These are phyloP conservation scores for Aspergillus conjunctus DNA, from an alignment of 495 filamentous ascomycete genomes.

Conservation along the genomic window DNA sequence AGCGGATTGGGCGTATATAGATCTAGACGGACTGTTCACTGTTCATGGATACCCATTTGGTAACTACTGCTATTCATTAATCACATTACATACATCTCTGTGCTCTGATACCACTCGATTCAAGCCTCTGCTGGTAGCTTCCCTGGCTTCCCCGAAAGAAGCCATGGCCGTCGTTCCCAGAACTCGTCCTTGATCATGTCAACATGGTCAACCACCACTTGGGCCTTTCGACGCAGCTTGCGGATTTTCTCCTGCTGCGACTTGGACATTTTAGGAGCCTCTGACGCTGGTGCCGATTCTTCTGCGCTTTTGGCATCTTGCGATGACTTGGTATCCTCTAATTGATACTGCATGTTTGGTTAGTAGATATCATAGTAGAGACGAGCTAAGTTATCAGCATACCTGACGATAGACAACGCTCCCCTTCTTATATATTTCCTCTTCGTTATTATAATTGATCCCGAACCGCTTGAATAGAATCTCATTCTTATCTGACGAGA, in stretches of 20 bases:
- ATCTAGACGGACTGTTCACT: constrained; percentile 6
- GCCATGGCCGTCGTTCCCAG: constrained; percentile 85
- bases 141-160: constrained; percentile 74
- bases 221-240: constrained; percentile 73
- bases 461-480: constrained; percentile 86
- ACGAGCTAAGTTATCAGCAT: constrained; percentile 5
- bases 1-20: constrained; percentile 20
- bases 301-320: constrained; percentile 19
- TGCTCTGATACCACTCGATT: constrained; percentile 24
- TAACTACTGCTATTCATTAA: constrained; percentile 11
- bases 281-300: constrained; percentile 20
- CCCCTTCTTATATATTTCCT: constrained; percentile 89
- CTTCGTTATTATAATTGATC: constrained; percentile 97
- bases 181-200: constrained; percentile 96
- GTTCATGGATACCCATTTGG: constrained; percentile 37
- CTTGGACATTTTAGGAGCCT: constrained; percentile 57
- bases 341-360: constrained; percentile 37
- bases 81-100: constrained; percentile 10
- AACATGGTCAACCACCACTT: constrained; percentile 76
- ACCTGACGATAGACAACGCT: constrained; percentile 87
- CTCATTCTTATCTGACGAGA: constrained; percentile 89
- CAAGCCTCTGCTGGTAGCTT: constrained; percentile 60
- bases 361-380: background rate
- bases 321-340: constrained; percentile 35
- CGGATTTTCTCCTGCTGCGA: constrained; percentile 76